These are phyloP conservation scores for Trametes polyzona DNA, from an alignment of 1,284 basidiomycete species.

Conservation along the genomic window DNA sequence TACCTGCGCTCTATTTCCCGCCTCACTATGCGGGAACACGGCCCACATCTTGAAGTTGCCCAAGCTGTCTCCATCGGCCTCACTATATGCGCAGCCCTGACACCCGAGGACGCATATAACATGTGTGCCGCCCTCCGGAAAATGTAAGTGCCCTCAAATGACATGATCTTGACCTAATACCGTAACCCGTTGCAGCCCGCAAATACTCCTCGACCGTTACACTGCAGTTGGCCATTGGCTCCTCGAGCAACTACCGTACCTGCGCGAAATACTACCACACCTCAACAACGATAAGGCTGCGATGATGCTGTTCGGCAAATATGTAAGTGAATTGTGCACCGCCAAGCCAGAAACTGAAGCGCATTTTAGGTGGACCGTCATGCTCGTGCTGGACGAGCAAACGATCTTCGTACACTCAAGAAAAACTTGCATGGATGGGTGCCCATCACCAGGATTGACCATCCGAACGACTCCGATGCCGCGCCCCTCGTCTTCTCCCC, in stretches of 20 bases:
- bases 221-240: neutral
- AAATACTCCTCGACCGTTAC: too few species aligned
- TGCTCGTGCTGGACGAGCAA: neutral
- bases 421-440: neutral
- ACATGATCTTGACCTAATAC: neutral
- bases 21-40: neutral
- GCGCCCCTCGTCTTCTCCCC: neutral
- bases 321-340: neutral
- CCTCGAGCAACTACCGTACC: neutral
- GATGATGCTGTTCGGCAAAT: neutral
- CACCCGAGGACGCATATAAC: neutral
- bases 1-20: neutral
- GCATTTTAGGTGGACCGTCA: neutral
- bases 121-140: neutral
- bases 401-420: neutral
- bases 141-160: neutral
- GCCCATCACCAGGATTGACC: neutral
- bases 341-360: neutral
- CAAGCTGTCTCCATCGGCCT: neutral
- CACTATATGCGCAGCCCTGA: neutral
- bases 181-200: too few species aligned
- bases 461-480: neutral
- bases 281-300: neutral
- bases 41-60: neutral
- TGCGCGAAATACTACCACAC: neutral